phyloP scores from a whole-genome alignment of 352 stramenopile species.

The Phytophthora pini region DNA sequence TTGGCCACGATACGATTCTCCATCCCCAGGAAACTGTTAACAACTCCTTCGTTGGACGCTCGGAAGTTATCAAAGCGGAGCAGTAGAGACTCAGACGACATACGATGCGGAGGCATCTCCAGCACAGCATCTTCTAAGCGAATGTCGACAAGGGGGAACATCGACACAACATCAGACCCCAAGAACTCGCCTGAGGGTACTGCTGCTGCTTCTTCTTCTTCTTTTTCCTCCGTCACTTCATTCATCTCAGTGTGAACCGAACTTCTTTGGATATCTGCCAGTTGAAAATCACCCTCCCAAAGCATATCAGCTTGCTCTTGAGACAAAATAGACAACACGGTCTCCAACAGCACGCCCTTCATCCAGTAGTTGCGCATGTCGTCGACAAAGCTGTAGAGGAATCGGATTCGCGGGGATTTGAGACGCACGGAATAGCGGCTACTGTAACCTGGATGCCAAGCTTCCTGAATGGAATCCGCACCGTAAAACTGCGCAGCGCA shows the following conservation, averaged over 20 bases:
- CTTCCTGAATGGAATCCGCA: slow-evolving; percentile 76
- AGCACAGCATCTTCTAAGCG: slow-evolving; percentile 71
- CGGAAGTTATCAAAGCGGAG: slow-evolving; percentile 73
- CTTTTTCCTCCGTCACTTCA: slow-evolving; percentile 17
- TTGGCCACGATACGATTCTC: slow-evolving; percentile 83
- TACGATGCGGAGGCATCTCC: slow-evolving; percentile 81
- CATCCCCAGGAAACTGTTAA: slow-evolving; percentile 69
- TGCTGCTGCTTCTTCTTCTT: slow-evolving; percentile 10
- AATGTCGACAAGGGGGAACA: slow-evolving; percentile 82
- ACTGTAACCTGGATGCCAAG: slow-evolving; percentile 84
- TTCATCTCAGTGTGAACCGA: slow-evolving; percentile 15
- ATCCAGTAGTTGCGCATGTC: slow-evolving; percentile 80
- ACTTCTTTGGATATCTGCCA: slow-evolving; percentile 41
- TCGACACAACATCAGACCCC: slow-evolving; percentile 77
- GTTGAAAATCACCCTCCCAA: slow-evolving; percentile 81
- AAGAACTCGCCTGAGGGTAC: slow-evolving; percentile 34
- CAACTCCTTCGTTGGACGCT: slow-evolving; percentile 69
- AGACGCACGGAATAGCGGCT: slow-evolving; percentile 77
- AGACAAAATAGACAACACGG: slow-evolving; percentile 64
- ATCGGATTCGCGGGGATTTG: slow-evolving; percentile 79
- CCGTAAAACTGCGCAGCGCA: slow-evolving; percentile 81
- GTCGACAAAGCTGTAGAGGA: slow-evolving; percentile 85
- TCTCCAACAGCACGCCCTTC: slow-evolving; percentile 71
- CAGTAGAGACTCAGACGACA: slow-evolving; percentile 77
- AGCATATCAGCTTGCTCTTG: slow-evolving; percentile 64